Evolutionary conservation across 116 monocot genomes (phyloP).

Genomic region (Phalaenopsis hybrid): DNA sequence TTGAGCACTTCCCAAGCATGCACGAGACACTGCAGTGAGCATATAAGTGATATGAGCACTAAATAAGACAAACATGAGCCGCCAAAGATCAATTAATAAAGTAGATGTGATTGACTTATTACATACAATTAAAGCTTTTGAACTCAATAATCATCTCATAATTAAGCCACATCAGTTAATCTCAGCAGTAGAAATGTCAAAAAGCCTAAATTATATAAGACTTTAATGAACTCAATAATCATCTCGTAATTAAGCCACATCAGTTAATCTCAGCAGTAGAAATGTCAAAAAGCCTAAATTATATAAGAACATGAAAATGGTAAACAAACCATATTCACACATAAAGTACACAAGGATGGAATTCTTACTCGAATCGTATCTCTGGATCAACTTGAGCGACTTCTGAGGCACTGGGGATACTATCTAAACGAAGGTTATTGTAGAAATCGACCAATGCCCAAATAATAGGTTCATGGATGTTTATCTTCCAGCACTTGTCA

Average conservation of each 20-base stretch:
- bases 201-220: background rate
- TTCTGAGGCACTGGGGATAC: slow-evolving; percentile 42
- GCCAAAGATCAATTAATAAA: background rate
- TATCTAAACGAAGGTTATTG: slow-evolving; percentile 57
- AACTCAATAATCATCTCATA: background rate
- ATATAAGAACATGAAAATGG: background rate
- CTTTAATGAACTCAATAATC: background rate
- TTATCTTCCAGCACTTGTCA: slow-evolving; percentile 78
- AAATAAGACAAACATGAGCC: too few relatives aligned
- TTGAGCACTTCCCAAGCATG: too few relatives aligned
- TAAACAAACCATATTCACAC: background rate
- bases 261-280: too few relatives aligned
- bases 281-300: too few relatives aligned
- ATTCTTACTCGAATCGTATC: slow-evolving; percentile 80
- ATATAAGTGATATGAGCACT: too few relatives aligned
- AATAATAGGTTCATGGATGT: slow-evolving; percentile 94
- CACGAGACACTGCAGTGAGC: too few relatives aligned
- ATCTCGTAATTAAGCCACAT: background rate
- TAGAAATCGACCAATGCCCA: slow-evolving; percentile 92
- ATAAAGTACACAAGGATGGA: background rate
- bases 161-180: background rate
- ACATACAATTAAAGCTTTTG: background rate
- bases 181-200: too few relatives aligned
- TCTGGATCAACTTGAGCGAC: slow-evolving; percentile 89
- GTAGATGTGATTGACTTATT: background rate